Evolutionary conservation across 805 yeast species (phyloP).

Genomic region (Blastobotrys robertii): DNA sequence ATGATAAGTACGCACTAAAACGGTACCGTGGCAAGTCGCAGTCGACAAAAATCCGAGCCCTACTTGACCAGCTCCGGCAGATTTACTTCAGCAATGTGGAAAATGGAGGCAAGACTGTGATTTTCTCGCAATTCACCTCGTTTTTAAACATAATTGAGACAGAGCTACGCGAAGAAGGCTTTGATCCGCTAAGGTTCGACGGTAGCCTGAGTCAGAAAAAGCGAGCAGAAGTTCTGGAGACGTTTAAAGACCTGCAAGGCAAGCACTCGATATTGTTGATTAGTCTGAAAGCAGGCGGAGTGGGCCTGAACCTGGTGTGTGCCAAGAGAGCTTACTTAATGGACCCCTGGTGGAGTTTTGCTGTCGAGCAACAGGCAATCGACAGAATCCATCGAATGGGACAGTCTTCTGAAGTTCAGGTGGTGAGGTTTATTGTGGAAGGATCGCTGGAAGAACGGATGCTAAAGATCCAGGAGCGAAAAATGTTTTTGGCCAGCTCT

Average conservation of each 20-base stretch:
- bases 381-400: slow-evolving; percentile 90
- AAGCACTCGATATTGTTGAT: slow-evolving; percentile 44
- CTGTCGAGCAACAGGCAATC: slow-evolving; percentile 84
- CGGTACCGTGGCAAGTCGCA: slow-evolving; percentile 30
- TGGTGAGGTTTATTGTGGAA: slow-evolving; percentile 70
- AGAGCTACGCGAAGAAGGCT: slow-evolving; percentile 44
- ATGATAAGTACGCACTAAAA: slow-evolving; percentile 18
- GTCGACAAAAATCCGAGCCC: slow-evolving; percentile 66
- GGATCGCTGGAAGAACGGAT: slow-evolving; percentile 81
- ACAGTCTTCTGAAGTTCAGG: slow-evolving; percentile 61
- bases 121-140: slow-evolving; percentile 84
- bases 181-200: slow-evolving; percentile 63
- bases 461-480: slow-evolving; percentile 79
- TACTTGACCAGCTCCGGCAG: slow-evolving; percentile 45
- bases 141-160: slow-evolving; percentile 65
- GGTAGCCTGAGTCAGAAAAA: slow-evolving; percentile 65
- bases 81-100: slow-evolving; percentile 30
- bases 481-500: slow-evolving; percentile 31
- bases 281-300: slow-evolving; percentile 89
- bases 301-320: slow-evolving; percentile 76
- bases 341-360: slow-evolving; percentile 98
- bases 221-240: slow-evolving; percentile 49
- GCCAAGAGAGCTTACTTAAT: slow-evolving; percentile 81
- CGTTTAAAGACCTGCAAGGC: slow-evolving; percentile 36
- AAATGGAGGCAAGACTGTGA: slow-evolving; percentile 62